A percentile compares a stretch with the other conserved stretches of the same genome.
phyloP scores from a whole-genome alignment of 2,329 filamentous ascomycete species.

The Fusarium torreyae region DNA sequence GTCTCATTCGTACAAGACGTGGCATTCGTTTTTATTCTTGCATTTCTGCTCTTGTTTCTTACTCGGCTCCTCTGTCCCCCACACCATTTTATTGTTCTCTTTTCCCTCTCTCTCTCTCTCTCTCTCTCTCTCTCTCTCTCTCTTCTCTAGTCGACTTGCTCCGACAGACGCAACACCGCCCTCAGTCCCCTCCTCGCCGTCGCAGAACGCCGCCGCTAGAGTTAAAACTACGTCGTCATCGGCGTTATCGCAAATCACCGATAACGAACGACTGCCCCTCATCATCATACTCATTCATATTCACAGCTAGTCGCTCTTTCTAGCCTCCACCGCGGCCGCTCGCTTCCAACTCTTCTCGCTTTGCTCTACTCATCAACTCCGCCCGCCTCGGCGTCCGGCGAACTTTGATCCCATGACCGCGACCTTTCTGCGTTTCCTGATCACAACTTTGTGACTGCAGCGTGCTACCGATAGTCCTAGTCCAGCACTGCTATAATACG shows the following conservation, averaged over 20 bases:
- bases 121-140: background rate
- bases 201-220: conserved; percentile 45
- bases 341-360: conserved; percentile 13
- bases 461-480: conserved; percentile 51
- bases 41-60: conserved; percentile 32
- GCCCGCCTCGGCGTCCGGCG: conserved; percentile 34
- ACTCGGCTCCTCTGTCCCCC: conserved; percentile 36
- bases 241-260: conserved; percentile 49
- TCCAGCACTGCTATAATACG: conserved; percentile 49
- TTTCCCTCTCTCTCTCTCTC: conserved; percentile 7
- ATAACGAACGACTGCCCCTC: conserved; percentile 50
- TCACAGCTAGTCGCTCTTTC: conserved; percentile 21
- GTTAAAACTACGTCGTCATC: conserved; percentile 48
- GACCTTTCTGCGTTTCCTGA: conserved; percentile 45
- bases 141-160: conserved; percentile 2
- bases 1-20: conserved; percentile 49
- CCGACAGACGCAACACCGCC: conserved; percentile 6
- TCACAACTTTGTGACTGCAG: conserved; percentile 48
- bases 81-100: conserved; percentile 34
- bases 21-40: conserved; percentile 47
- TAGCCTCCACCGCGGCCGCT: conserved; percentile 24
- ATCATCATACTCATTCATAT: conserved; percentile 34
- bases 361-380: conserved; percentile 20
- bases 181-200: conserved; percentile 24
- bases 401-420: conserved; percentile 46